Evolutionary conservation across 495 filamentous ascomycete genomes (phyloP).

Genomic region (Melanomma pulvis-pyrius): DNA sequence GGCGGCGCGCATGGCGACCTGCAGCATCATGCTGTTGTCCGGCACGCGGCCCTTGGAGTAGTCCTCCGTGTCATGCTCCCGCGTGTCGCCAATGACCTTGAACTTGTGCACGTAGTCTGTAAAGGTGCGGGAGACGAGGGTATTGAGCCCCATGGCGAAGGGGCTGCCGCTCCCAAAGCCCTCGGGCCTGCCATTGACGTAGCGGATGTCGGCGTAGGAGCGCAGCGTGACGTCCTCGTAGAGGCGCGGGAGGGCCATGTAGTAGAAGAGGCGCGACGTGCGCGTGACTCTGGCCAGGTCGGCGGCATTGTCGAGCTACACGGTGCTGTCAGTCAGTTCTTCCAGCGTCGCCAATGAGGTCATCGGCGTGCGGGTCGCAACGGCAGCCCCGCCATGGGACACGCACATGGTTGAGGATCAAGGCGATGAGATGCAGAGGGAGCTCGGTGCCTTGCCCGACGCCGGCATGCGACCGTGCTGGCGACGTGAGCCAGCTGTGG

Average conservation of each 20-base stretch:
- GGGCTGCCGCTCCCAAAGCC: constrained; percentile 64
- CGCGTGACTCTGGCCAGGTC: constrained; percentile 62
- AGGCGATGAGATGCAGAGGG: constrained; percentile 61
- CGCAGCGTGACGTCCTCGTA: constrained; percentile 60
- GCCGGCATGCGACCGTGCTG: constrained; percentile 26
- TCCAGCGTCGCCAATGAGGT: constrained; percentile 7
- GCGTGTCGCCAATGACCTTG: constrained; percentile 60
- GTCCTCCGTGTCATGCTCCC: constrained; percentile 60
- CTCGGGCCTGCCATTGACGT: constrained; percentile 60
- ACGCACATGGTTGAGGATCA: constrained; percentile 58
- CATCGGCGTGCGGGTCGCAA: background rate
- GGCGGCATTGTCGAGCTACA: constrained; percentile 57
- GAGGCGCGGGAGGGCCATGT: constrained; percentile 65
- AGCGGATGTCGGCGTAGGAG: constrained; percentile 64
- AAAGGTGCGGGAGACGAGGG: constrained; percentile 59
- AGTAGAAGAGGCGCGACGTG: constrained; percentile 65
- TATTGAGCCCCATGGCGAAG: constrained; percentile 65
- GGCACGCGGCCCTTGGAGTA: constrained; percentile 62
- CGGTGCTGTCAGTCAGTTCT: constrained; percentile 6
- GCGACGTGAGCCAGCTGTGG: constrained; percentile 29
- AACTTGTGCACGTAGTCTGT: constrained; percentile 57
- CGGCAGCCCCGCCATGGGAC: background rate
- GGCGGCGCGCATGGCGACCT: constrained; percentile 60
- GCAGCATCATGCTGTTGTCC: constrained; percentile 67
- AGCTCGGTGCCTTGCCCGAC: constrained; percentile 40